phyloP scores from a whole-genome alignment of 192 early-diverging fungal species.

The Nowakowskiella sp. region DNA sequence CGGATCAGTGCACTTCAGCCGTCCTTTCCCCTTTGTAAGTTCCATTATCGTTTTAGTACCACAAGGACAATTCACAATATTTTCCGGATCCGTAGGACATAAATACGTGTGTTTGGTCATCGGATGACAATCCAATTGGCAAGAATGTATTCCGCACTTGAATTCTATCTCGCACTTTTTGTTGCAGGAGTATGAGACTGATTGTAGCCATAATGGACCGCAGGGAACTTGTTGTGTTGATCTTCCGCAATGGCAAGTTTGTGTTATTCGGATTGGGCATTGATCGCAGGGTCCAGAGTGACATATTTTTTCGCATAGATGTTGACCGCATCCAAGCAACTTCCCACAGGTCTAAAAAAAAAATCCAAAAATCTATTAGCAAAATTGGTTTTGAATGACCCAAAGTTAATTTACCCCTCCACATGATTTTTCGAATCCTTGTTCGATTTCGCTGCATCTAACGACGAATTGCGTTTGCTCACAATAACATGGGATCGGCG shows the following conservation, averaged over 20 bases:
- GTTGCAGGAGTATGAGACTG: slow-evolving; percentile 14
- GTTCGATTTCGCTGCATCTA: slow-evolving; percentile 67
- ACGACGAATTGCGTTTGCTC: slow-evolving; percentile 58
- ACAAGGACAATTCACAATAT: slow-evolving; percentile 29
- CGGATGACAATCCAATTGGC: slow-evolving; percentile 28
- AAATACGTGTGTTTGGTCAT: slow-evolving; percentile 5
- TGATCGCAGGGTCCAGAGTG: slow-evolving; percentile 70
- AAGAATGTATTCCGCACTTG: slow-evolving; percentile 32
- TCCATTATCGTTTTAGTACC: slow-evolving; percentile 9
- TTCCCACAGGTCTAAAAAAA: slow-evolving; percentile 53
- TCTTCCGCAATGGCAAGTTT: slow-evolving; percentile 31
- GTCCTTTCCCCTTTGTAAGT: slow-evolving; percentile 10
- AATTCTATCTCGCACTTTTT: slow-evolving; percentile 21
- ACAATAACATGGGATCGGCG: slow-evolving; percentile 74
- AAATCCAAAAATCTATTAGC: neutral
- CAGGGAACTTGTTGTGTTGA: slow-evolving; percentile 16
- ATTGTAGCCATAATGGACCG: slow-evolving; percentile 4
- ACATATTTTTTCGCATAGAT: slow-evolving; percentile 73
- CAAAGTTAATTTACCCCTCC: slow-evolving; percentile 47
- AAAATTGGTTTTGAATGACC: neutral
- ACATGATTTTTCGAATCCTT: slow-evolving; percentile 63
- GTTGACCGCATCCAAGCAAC: slow-evolving; percentile 69
- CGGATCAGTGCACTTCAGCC: slow-evolving; percentile 23
- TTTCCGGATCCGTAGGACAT: slow-evolving; percentile 39
- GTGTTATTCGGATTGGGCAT: slow-evolving; percentile 33